Percentiles rank a stretch among this genome's conserved stretches.
phyloP scores from a whole-genome alignment of 345 rosid genomes.

The Camelina laxa region DNA sequence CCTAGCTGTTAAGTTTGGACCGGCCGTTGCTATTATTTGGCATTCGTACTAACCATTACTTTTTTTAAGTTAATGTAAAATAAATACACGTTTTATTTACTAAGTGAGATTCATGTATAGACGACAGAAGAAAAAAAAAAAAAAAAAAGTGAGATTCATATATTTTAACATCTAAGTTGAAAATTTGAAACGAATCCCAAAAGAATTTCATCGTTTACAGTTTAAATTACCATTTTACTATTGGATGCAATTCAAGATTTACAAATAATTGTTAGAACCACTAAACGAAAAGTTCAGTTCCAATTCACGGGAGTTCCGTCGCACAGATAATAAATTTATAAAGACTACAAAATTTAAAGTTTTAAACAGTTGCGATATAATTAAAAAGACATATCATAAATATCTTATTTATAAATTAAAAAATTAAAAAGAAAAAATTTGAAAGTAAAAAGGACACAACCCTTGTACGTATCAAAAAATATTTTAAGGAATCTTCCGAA shows the following conservation, averaged over 20 bases:
- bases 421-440: not conserved
- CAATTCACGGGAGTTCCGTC: not conserved
- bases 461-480: not conserved
- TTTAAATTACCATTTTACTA: not conserved
- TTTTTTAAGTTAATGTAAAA: not conserved
- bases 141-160: no score
- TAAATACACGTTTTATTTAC: no score
- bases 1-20: conserved; percentile 39
- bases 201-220: not conserved
- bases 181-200: not conserved
- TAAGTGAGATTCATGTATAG: no score
- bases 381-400: not conserved
- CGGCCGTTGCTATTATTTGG: conserved; percentile 25
- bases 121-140: no score
- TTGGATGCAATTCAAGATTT: not conserved
- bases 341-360: not conserved
- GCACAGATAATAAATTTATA: not conserved
- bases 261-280: not conserved
- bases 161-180: not conserved
- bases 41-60: no score
- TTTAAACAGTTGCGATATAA: not conserved
- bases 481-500: not conserved
- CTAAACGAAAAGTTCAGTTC: not conserved
- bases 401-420: not conserved
- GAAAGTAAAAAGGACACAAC: not conserved